Base-by-base conservation (phyloP, 371 early-diverging fungal species). In the Parasitella parasitica region DNA sequence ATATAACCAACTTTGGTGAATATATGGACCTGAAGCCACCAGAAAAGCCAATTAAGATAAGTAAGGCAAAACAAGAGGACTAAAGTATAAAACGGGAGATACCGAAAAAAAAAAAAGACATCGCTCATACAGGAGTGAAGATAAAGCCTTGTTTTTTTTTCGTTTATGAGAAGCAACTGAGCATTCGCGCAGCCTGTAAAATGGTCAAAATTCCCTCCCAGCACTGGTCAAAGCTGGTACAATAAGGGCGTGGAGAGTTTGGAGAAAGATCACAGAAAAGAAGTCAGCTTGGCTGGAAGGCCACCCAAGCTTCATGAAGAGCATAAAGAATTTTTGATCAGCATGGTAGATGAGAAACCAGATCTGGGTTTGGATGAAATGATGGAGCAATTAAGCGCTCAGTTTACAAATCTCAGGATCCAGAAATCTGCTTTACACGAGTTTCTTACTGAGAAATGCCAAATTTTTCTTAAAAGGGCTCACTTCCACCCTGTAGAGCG, bases 371-470 rank as follows among this genome's bases (percentile, higher is more conserved):
- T 61, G 30, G 64, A 66, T 57, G 28, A 69, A 50, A 58, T 68
- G 41, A 68, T 68, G 68, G 56, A 49, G 52, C 56, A 52, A n/a
- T 36, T 65, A 6, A 66, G 43, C 7, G 24, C 48, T 20, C 64
- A 61, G 36, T 69, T 73, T 65, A 59, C 41, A 8, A 54, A 63
- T 41, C 59, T 69, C 24, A 49, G 64, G 36, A 65, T 69, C 28
- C 48, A 22, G 26, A 64, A 68, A 37, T 57, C 53, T 35, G 30
- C 55, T 34, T 27, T 66, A 12, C 46, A 68, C 54, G 54, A 65
- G 36, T 68, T 65, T 48, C 49, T 68, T 22, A 72, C 50, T 15
- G 57, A 65, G 28, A 57, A 72, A 38, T 72, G 69, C 58, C 66
- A 61, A 22, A 60, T 69, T 8, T 48, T 49, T 41, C 49, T 73